These are phyloP conservation scores for Hydrangea macrophylla DNA, from an alignment of 148 eudicot species.

Conservation along the genomic window DNA sequence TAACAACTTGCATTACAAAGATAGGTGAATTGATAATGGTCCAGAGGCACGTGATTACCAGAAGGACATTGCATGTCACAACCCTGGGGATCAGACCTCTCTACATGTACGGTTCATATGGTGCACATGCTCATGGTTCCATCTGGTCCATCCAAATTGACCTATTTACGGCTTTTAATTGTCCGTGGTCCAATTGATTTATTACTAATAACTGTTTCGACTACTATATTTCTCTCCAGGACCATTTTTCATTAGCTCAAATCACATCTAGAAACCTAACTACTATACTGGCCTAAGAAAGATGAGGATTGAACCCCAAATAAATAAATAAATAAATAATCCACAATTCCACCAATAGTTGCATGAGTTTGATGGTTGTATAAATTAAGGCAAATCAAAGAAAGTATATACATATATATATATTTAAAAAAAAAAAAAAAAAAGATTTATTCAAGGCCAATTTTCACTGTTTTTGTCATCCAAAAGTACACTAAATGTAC, in stretches of 20 bases:
- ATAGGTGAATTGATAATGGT: constrained; percentile 34
- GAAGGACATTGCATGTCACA: constrained; percentile 17
- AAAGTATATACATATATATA: too few relatives aligned
- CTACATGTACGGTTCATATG: constrained; percentile 11
- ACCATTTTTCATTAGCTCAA: background rate
- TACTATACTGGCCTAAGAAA: too few relatives aligned
- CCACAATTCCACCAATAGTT: too few relatives aligned
- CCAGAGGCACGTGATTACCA: constrained; percentile 39
- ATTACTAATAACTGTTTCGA: constrained; percentile 17
- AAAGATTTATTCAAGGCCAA: too few relatives aligned
- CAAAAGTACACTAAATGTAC: too few relatives aligned
- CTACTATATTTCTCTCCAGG: background rate
- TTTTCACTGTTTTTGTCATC: too few relatives aligned
- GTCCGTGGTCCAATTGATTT: constrained; percentile 16
- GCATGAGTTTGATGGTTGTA: too few relatives aligned
- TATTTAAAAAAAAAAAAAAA: too few relatives aligned
- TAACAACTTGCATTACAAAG: background rate
- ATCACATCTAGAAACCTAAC: background rate
- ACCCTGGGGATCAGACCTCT: constrained; percentile 22
- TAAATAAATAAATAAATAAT: too few relatives aligned
- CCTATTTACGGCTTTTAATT: background rate
- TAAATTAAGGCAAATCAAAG: too few relatives aligned
- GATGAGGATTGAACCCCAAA: too few relatives aligned
- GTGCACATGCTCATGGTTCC: constrained; percentile 22
- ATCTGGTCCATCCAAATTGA: constrained; percentile 11